These are phyloP conservation scores for Sisymbrium altissimum DNA, from an alignment of 345 rosid species.

Conservation along the genomic window DNA sequence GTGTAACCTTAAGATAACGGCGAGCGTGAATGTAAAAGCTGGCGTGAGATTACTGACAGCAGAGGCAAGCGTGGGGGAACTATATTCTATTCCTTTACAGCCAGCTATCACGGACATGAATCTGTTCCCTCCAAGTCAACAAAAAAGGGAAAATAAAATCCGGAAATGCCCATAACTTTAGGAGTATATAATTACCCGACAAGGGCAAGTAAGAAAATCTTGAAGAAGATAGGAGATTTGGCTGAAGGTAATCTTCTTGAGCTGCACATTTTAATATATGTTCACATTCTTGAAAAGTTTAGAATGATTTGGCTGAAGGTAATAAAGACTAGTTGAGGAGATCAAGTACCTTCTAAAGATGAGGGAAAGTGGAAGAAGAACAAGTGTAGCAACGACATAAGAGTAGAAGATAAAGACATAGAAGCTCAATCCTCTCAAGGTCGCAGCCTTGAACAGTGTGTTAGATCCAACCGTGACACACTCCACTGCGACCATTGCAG, in stretches of 20 bases:
- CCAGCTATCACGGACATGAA: constrained; percentile 12
- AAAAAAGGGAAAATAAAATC: no score
- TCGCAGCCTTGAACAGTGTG: constrained; percentile 40
- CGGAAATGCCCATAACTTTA: background rate
- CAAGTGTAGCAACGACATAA: constrained; percentile 21
- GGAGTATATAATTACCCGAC: constrained; percentile 16
- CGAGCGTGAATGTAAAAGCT: constrained; percentile 40
- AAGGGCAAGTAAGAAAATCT: constrained; percentile 26
- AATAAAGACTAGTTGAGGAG: no score
- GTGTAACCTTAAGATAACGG: constrained; percentile 20
- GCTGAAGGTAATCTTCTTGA: background rate
- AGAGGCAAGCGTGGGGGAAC: constrained; percentile 51
- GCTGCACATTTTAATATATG: background rate
- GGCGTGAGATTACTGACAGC: constrained; percentile 46
- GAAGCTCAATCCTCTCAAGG: constrained; percentile 34
- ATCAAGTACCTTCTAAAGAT: constrained; percentile 14
- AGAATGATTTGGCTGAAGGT: no score
- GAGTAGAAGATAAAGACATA: constrained; percentile 35
- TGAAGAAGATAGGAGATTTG: constrained; percentile 17
- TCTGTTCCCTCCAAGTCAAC: constrained; percentile 26
- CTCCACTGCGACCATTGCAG: constrained; percentile 32
- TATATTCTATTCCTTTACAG: constrained; percentile 35
- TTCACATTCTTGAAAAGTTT: no score
- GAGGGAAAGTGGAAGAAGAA: constrained; percentile 22
- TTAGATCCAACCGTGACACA: constrained; percentile 29